Percentiles rank a stretch among this genome's conserved stretches.
phyloP scores from a whole-genome alignment of 1,284 basidiomycete genomes.

The Leccinum colubrinum region DNA sequence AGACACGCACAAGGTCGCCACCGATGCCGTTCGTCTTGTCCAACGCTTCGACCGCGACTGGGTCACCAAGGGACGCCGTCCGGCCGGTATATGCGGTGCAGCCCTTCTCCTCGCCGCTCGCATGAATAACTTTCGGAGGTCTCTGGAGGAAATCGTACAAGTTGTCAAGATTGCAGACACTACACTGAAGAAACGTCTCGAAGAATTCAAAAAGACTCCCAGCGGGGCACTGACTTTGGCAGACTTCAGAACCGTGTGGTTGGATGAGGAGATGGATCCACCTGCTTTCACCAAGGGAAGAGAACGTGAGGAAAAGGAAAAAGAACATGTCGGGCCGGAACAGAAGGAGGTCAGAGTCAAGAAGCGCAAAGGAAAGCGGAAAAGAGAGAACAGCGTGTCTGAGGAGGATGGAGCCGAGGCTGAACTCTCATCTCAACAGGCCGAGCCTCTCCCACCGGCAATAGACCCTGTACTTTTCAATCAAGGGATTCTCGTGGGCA shows the following conservation, averaged over 20 bases:
- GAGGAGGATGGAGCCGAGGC: constrained; percentile 39
- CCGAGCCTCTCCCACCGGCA: constrained; percentile 36
- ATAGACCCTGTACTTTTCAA: constrained; percentile 42
- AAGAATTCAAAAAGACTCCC: constrained; percentile 92
- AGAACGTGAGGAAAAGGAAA: constrained; percentile 65
- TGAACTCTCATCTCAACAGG: constrained; percentile 16
- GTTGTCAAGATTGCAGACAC: constrained; percentile 98
- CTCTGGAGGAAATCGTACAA: constrained; percentile 93
- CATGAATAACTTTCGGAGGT: constrained; percentile 97
- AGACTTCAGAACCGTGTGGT: constrained; percentile 91
- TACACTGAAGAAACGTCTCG: constrained; percentile 91
- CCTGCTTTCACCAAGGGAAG: constrained; percentile 82
- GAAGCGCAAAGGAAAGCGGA: constrained; percentile 41
- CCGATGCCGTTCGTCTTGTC: constrained; percentile 92
- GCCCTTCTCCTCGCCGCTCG: constrained; percentile 93
- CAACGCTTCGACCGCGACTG: constrained; percentile 96
- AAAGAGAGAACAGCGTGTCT: constrained; percentile 39
- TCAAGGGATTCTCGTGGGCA: constrained; percentile 39
- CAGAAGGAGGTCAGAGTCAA: constrained; percentile 30
- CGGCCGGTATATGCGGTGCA: constrained; percentile 97
- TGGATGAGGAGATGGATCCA: constrained; percentile 90
- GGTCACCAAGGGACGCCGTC: constrained; percentile 94
- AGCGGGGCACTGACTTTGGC: constrained; percentile 85
- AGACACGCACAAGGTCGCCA: constrained; percentile 88
- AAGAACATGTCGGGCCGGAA: constrained; percentile 38